Conservation (phyloP, 2,329 filamentous ascomycete species). For the Rutstroemia sp. region DNA sequence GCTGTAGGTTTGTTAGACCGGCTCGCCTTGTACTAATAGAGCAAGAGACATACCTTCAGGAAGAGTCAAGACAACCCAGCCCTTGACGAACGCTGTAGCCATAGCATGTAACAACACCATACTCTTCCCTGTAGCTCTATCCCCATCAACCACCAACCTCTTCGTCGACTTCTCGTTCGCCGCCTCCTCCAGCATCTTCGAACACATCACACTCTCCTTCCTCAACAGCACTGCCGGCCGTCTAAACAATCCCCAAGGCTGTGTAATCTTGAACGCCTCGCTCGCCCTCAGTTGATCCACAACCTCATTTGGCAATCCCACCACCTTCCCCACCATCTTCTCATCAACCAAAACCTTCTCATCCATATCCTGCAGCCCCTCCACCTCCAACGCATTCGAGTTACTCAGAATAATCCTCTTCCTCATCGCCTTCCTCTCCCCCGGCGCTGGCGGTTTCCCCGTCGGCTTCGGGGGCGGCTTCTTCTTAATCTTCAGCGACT, state of each 20-base stretch:
- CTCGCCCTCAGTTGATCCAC: constrained; percentile 76
- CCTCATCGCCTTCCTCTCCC: constrained; percentile 79
- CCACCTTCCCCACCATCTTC: constrained; percentile 52
- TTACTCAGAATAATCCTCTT: constrained; percentile 92
- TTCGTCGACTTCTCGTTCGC: constrained; percentile 46
- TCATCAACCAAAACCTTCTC: constrained; percentile 48
- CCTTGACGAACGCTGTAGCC: constrained; percentile 70
- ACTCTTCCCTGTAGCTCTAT: constrained; percentile 76
- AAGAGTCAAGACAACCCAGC: constrained; percentile 83
- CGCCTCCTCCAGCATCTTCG: constrained; percentile 52
- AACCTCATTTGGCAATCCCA: constrained; percentile 59
- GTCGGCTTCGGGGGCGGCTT: constrained; percentile 28
- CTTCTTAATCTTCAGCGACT: constrained; percentile 39
- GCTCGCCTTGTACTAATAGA: not conserved
- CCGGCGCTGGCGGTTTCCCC: constrained; percentile 53
- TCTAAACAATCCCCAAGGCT: constrained; percentile 82
- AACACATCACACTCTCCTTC: constrained; percentile 67
- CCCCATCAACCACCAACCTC: constrained; percentile 65
- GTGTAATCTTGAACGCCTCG: constrained; percentile 84
- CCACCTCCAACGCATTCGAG: constrained; percentile 78
- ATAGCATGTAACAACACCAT: constrained; percentile 77
- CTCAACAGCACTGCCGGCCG: constrained; percentile 73
- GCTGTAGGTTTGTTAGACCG: constrained; percentile 40
- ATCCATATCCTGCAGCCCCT: constrained; percentile 56
- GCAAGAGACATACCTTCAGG: constrained; percentile 64